phyloP scores from a whole-genome alignment of 2,329 filamentous ascomycete genomes.

The Aureobasidium sp. region DNA sequence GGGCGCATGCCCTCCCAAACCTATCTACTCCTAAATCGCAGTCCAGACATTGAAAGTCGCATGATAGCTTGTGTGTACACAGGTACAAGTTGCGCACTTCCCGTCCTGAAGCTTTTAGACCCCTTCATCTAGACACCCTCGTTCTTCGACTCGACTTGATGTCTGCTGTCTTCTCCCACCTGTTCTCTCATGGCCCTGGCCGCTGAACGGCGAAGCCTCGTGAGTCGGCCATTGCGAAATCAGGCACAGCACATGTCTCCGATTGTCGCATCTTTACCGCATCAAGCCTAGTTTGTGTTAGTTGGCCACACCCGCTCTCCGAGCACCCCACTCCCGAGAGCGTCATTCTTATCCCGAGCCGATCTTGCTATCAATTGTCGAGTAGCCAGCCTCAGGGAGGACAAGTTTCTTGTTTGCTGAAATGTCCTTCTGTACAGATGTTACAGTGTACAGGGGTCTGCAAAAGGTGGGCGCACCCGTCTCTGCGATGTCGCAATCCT shows the following conservation, averaged over 20 bases:
- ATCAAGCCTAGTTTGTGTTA: background rate
- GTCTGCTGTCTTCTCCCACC: background rate
- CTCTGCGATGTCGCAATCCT: background rate
- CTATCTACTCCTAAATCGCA: background rate
- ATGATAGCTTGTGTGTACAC: constrained; percentile 1
- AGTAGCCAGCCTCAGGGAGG: background rate
- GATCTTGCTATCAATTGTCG: constrained; percentile 3
- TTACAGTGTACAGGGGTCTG: background rate
- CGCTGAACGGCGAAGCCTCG: constrained; percentile 13
- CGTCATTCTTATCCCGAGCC: constrained; percentile 13
- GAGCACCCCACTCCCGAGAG: constrained; percentile 13
- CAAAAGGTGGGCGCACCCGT: background rate
- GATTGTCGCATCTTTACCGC: constrained; percentile 6
- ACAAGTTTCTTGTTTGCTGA: constrained; percentile 1
- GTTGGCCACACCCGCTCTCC: background rate
- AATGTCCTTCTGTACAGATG: background rate
- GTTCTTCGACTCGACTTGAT: no score
- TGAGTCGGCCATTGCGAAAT: constrained; percentile 9
- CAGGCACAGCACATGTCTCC: constrained; percentile 15
- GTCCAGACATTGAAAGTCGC: constrained; percentile 12
- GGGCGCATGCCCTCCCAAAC: constrained; percentile 11
- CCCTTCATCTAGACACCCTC: background rate
- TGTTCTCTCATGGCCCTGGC: constrained; percentile 3
- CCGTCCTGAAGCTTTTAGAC: background rate
- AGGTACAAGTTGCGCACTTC: background rate